Percentiles rank a stretch among this genome's conserved stretches.
phyloP scores from a whole-genome alignment of 2,329 filamentous ascomycete genomes.

The Zarea fungicola region DNA sequence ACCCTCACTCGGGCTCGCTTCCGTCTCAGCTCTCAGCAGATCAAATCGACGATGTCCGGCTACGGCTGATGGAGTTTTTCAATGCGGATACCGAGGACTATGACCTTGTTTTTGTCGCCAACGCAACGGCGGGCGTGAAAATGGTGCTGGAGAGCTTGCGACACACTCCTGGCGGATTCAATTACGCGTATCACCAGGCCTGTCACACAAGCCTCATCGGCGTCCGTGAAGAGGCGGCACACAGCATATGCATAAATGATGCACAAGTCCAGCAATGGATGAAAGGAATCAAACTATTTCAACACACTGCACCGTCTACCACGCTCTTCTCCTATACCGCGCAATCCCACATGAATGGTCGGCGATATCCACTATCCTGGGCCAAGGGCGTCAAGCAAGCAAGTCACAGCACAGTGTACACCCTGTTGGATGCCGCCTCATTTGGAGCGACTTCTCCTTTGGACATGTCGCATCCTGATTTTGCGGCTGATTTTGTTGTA shows the following conservation, averaged over 20 bases:
- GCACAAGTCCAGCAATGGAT: conserved; percentile 62
- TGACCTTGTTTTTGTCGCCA: conserved; percentile 85
- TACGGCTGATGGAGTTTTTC: conserved; percentile 69
- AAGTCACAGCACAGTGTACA: conserved; percentile 49
- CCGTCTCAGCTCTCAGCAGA: conserved; percentile 73
- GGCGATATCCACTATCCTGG: conserved; percentile 69
- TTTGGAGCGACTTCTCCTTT: conserved; percentile 72
- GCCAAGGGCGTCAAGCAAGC: conserved; percentile 39
- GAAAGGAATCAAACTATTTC: conserved; percentile 28
- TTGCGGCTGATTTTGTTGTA: conserved; percentile 76
- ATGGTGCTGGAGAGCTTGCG: conserved; percentile 74
- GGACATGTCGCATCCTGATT: conserved; percentile 56
- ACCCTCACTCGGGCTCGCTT: conserved; percentile 81
- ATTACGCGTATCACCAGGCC: conserved; percentile 77
- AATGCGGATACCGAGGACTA: conserved; percentile 76
- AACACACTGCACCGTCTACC: conserved; percentile 21
- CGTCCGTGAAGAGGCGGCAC: conserved; percentile 63
- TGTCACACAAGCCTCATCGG: conserved; percentile 86
- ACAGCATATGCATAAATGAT: conserved; percentile 63
- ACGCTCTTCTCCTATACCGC: conserved; percentile 74
- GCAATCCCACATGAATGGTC: conserved; percentile 90
- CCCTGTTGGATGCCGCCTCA: conserved; percentile 79
- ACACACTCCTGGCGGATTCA: conserved; percentile 63
- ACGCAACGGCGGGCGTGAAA: conserved; percentile 88
- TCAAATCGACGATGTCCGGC: conserved; percentile 69